Evolutionary conservation across 768 basidiomycete species (phyloP).

Genomic region (Wakefieldia striispora): DNA sequence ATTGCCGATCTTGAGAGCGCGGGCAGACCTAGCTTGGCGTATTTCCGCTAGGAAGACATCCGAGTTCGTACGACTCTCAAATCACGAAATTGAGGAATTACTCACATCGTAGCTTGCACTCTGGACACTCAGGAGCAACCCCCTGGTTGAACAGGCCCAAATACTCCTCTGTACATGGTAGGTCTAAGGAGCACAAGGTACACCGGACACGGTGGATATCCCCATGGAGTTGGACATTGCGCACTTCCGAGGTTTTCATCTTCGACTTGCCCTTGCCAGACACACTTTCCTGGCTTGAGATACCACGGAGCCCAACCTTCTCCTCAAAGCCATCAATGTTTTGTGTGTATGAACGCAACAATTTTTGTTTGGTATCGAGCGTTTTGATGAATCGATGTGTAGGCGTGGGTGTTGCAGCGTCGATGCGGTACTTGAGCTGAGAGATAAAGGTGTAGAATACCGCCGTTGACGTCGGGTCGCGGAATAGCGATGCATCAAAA

Average conservation of each 20-base stretch:
- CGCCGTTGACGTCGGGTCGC: constrained; percentile 78
- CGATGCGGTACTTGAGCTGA: constrained; percentile 79
- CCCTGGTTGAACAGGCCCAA: constrained; percentile 66
- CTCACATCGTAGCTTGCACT: constrained; percentile 81
- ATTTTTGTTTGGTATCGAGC: constrained; percentile 78
- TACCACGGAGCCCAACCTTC: constrained; percentile 69
- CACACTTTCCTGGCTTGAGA: constrained; percentile 49
- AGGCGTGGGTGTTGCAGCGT: constrained; percentile 72
- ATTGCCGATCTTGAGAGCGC: constrained; percentile 74
- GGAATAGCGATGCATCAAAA: constrained; percentile 91
- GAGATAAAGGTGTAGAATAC: constrained; percentile 96
- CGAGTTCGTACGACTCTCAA: background rate
- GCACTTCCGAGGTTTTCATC: constrained; percentile 66
- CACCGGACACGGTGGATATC: constrained; percentile 92
- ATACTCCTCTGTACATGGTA: constrained; percentile 64
- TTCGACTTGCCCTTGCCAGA: constrained; percentile 69
- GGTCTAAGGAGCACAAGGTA: constrained; percentile 77
- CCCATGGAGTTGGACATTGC: constrained; percentile 92
- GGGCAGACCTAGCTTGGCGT: constrained; percentile 79
- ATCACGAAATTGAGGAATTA: constrained; percentile 8
- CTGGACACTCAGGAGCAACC: constrained; percentile 78
- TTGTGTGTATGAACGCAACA: constrained; percentile 92
- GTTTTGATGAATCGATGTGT: constrained; percentile 89
- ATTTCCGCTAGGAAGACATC: constrained; percentile 54
- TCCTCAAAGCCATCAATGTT: constrained; percentile 97